These are phyloP conservation scores for Tolypocladium inflatum DNA, from an alignment of 2,329 filamentous ascomycete species.

Conservation along the genomic window DNA sequence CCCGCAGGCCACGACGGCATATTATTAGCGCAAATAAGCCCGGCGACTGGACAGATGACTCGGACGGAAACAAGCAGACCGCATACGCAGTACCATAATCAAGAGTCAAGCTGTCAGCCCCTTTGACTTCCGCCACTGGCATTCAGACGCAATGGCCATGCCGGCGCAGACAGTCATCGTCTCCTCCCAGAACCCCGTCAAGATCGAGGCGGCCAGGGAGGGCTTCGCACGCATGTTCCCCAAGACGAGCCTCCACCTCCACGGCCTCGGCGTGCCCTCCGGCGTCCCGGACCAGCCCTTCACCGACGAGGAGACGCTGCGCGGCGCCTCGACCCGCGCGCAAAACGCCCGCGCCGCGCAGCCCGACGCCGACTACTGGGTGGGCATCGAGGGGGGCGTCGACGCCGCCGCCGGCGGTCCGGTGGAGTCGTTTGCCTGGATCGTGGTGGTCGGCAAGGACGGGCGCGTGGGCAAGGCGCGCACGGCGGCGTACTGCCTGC, in stretches of 20 bases:
- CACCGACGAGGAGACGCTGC: conserved; percentile 26
- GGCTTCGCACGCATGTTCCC: conserved; percentile 28
- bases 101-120: not conserved
- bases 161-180: conserved; percentile 15
- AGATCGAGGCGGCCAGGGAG: conserved; percentile 23
- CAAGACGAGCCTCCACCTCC: conserved; percentile 11
- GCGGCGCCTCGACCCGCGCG: conserved; percentile 27
- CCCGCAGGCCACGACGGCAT: not conserved
- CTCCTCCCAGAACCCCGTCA: conserved; percentile 30
- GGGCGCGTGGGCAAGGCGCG: conserved; percentile 24
- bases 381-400: conserved; percentile 32
- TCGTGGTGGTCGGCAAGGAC: conserved; percentile 18
- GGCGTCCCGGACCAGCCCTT: conserved; percentile 30
- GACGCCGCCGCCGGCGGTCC: conserved; percentile 13
- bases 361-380: conserved; percentile 26
- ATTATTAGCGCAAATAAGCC: not conserved
- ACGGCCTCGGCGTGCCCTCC: conserved; percentile 22
- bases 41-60: not conserved
- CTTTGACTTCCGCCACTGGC: no score
- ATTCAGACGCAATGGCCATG: not conserved
- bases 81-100: not conserved
- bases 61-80: not conserved
- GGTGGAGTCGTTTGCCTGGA: conserved; percentile 30
- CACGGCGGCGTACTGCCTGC: conserved; percentile 26
- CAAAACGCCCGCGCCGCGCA: conserved; percentile 17